phyloP scores from a whole-genome alignment of 768 basidiomycete species.

The Mycena chlorophos region DNA sequence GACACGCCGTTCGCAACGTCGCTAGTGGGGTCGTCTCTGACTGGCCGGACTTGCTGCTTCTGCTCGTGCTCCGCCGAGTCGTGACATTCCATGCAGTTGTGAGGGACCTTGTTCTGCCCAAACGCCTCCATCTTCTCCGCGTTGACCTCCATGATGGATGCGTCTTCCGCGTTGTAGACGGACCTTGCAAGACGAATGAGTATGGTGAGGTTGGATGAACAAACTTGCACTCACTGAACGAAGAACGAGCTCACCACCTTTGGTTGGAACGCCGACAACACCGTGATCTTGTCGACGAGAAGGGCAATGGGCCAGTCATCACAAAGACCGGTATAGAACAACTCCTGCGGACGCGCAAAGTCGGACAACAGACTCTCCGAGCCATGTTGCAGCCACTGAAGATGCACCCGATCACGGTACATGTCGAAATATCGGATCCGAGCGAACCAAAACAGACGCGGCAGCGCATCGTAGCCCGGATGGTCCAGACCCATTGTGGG shows the following conservation, averaged over 20 bases:
- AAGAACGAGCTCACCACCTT: conserved; percentile 24
- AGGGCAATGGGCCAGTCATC: conserved; percentile 37
- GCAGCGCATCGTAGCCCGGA: conserved; percentile 41
- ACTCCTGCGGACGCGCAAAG: conserved; percentile 60
- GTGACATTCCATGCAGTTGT: conserved; percentile 57
- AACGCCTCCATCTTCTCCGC: conserved; percentile 26
- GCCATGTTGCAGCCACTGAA: conserved; percentile 77
- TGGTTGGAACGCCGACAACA: conserved; percentile 34
- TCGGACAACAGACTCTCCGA: conserved; percentile 61
- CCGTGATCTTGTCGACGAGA: conserved; percentile 51
- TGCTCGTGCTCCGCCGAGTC: conserved; percentile 33
- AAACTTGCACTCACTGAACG: no score
- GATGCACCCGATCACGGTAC: conserved; percentile 48
- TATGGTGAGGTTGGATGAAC: no score
- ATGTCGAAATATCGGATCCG: conserved; percentile 56
- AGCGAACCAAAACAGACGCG: conserved; percentile 75
- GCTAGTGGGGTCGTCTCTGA: conserved; percentile 24
- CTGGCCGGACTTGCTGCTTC: conserved; percentile 29
- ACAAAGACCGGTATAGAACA: conserved; percentile 63
- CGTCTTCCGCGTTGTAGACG: conserved; percentile 46
- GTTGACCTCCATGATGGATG: conserved; percentile 48
- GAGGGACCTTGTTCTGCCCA: conserved; percentile 34
- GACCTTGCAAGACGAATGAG: conserved; percentile 37
- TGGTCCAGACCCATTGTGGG: conserved; percentile 38
- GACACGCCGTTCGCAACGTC: conserved; percentile 42